A percentile compares a stretch with the other conserved stretches of the same genome.
phyloP scores from a whole-genome alignment of 116 monocot genomes.

The Phalaenopsis hybrid region DNA sequence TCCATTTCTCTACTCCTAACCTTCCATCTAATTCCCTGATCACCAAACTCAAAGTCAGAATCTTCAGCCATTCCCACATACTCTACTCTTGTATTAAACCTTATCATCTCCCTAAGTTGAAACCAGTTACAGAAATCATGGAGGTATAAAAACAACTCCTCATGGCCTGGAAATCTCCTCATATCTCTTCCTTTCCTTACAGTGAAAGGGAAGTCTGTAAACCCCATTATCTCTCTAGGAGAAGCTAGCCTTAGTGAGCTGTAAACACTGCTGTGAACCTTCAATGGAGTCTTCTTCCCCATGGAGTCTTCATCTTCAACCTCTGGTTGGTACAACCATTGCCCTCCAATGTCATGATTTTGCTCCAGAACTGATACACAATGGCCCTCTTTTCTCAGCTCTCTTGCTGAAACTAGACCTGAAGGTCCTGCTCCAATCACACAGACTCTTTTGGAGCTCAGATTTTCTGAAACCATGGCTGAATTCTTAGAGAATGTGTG shows the following conservation, averaged over 20 bases:
- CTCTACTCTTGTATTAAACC: constrained; percentile 47
- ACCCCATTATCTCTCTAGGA: constrained; percentile 65
- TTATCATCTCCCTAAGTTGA: constrained; percentile 38
- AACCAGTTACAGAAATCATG: constrained; percentile 49
- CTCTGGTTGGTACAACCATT: constrained; percentile 47
- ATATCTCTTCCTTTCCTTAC: constrained; percentile 39
- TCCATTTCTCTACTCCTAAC: constrained; percentile 27
- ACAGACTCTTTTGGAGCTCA: constrained; percentile 27
- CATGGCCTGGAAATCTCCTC: constrained; percentile 52
- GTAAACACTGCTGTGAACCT: constrained; percentile 51
- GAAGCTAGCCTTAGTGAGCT: constrained; percentile 38
- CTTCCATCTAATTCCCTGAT: constrained; percentile 28
- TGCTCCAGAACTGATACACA: constrained; percentile 50
- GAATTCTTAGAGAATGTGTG: no score
- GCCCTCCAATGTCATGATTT: constrained; percentile 48
- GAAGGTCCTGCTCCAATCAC: constrained; percentile 66
- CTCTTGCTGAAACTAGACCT: constrained; percentile 45
- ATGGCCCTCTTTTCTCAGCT: constrained; percentile 60
- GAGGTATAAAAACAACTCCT: constrained; percentile 40
- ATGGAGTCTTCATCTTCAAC: constrained; percentile 29
- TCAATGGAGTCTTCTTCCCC: constrained; percentile 15
- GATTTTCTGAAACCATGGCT: no score
- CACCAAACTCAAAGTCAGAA: neutral
- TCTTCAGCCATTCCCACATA: constrained; percentile 32
- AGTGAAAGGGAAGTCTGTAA: constrained; percentile 57